Conservation (phyloP, 2,329 filamentous ascomycete genomes). For the Ophiostoma sp. region DNA sequence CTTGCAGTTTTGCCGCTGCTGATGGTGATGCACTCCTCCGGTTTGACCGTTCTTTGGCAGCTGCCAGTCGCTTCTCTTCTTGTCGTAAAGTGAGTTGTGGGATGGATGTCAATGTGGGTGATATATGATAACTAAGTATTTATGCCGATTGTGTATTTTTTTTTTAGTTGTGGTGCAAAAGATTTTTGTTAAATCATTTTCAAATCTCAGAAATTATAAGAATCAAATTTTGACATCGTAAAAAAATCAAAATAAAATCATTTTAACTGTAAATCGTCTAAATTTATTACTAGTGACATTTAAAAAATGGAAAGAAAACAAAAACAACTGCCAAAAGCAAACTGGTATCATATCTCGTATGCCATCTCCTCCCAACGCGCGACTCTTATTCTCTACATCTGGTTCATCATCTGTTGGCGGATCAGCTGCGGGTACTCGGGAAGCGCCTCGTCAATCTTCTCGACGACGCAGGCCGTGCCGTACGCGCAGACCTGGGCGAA, state of each 20-base stretch:
- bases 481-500: slow-evolving; percentile 62
- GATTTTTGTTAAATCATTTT: background rate
- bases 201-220: background rate
- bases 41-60: slow-evolving; percentile 44
- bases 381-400: background rate
- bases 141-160: background rate
- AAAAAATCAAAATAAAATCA: background rate
- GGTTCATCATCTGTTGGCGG: background rate
- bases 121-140: background rate
- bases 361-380: background rate
- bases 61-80: slow-evolving; percentile 57
- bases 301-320: background rate
- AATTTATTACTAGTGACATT: background rate
- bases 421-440: slow-evolving; percentile 35
- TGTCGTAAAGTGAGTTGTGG: slow-evolving; percentile 58
- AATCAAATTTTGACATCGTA: background rate
- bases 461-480: slow-evolving; percentile 58
- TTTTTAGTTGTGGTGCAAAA: no score
- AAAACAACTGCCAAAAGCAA: background rate
- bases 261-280: background rate
- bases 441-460: slow-evolving; percentile 49
- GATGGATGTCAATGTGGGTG: no score
- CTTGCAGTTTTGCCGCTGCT: slow-evolving; percentile 48
- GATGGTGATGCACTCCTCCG: slow-evolving; percentile 24
- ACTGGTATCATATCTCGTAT: background rate